Conservation (phyloP, 2,329 filamentous ascomycete genomes). For the Hypoxylon sp. region DNA sequence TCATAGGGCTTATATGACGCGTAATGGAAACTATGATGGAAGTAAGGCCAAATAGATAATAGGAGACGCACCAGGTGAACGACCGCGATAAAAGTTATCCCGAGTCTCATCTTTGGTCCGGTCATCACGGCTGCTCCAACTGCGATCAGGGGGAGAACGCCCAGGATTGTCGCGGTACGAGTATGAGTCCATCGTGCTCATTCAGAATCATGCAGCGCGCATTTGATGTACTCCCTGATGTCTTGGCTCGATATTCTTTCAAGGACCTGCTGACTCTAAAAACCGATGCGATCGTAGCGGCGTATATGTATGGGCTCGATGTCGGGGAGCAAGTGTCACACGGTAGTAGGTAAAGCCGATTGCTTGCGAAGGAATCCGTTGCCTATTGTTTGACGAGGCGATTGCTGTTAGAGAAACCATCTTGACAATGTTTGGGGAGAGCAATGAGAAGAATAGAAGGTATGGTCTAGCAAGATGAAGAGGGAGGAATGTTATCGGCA, state of each 20-base stretch:
- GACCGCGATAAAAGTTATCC: slow-evolving; percentile 75
- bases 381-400: slow-evolving; percentile 67
- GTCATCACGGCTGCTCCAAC: slow-evolving; percentile 68
- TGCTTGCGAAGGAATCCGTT: slow-evolving; percentile 45
- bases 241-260: background rate
- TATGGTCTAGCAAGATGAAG: slow-evolving; percentile 43
- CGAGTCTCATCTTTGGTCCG: slow-evolving; percentile 67
- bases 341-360: slow-evolving; percentile 43
- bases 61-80: slow-evolving; percentile 76
- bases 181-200: slow-evolving; percentile 67
- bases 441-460: slow-evolving; percentile 48
- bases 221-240: slow-evolving; percentile 4
- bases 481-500: slow-evolving; percentile 48
- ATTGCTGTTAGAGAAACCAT: slow-evolving; percentile 70
- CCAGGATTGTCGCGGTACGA: slow-evolving; percentile 67
- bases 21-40: slow-evolving; percentile 5
- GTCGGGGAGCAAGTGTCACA: background rate
- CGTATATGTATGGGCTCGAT: slow-evolving; percentile 42
- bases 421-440: slow-evolving; percentile 55
- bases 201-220: slow-evolving; percentile 29
- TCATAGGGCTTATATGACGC: background rate
- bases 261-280: background rate
- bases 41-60: slow-evolving; percentile 3
- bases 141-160: slow-evolving; percentile 68
- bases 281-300: slow-evolving; percentile 20